Conservation (phyloP, 805 yeast species). For the Saccharomycopsis sp. region DNA sequence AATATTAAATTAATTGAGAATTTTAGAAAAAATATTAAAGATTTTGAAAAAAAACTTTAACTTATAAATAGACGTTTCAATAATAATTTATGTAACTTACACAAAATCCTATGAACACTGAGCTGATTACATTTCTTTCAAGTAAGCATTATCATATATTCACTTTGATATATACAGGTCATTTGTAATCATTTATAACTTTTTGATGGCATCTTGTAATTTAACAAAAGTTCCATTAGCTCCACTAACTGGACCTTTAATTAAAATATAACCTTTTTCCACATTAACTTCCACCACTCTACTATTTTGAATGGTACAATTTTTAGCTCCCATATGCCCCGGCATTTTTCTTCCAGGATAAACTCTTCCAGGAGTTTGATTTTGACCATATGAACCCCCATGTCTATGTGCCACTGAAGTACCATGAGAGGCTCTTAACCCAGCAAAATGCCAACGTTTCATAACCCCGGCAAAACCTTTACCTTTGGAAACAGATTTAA, state of each 20-base stretch:
- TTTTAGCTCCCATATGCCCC: slow-evolving; percentile 84
- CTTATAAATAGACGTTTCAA: no score
- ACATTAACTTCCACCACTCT: slow-evolving; percentile 73
- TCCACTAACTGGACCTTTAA: slow-evolving; percentile 89
- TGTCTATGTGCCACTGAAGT: slow-evolving; percentile 86
- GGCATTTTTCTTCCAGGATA: slow-evolving; percentile 98
- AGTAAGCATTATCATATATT: no score
- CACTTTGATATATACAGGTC: no score
- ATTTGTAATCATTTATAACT: slow-evolving; percentile 4
- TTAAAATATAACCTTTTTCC: slow-evolving; percentile 67
- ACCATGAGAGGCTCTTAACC: slow-evolving; percentile 93
- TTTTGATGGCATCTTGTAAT: slow-evolving; percentile 68
- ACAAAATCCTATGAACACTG: no score
- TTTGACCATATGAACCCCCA: slow-evolving; percentile 95
- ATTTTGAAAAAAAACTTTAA: not conserved
- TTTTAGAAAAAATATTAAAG: slow-evolving; percentile 8
- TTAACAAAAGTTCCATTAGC: slow-evolving; percentile 66
- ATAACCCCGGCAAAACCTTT: slow-evolving; percentile 98
- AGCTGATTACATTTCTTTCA: no score
- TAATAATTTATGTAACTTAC: no score
- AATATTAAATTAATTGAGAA: not conserved
- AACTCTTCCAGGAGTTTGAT: slow-evolving; percentile 92
- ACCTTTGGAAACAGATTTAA: slow-evolving; percentile 74
- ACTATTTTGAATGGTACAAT: slow-evolving; percentile 64
- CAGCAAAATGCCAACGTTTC: slow-evolving; percentile 86